Evolutionary conservation across 768 basidiomycete genomes (phyloP).

Genomic region (Saitozyma sp.): DNA sequence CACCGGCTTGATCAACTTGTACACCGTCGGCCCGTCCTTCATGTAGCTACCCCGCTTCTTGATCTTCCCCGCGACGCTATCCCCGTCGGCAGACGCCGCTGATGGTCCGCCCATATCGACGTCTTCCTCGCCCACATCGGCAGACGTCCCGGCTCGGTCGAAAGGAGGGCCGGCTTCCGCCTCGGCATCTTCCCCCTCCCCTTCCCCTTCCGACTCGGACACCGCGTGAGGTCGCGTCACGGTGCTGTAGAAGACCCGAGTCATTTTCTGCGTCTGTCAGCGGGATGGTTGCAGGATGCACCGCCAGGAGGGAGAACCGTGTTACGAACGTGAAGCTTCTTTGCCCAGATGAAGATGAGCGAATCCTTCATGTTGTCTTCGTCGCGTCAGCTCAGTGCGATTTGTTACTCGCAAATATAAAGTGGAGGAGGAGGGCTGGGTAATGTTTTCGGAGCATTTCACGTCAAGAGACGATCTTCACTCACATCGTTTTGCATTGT

Average conservation of each 20-base stretch:
- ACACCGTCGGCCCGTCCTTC: constrained; percentile 40
- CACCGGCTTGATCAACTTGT: constrained; percentile 44
- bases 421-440: too few relatives aligned
- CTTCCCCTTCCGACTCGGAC: constrained; percentile 32
- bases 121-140: constrained; percentile 15
- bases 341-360: constrained; percentile 45
- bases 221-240: constrained; percentile 17
- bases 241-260: constrained; percentile 27
- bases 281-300: neutral
- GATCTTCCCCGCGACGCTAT: neutral
- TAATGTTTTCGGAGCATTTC: constrained; percentile 1
- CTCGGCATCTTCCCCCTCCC: constrained; percentile 4
- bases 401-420: too few relatives aligned
- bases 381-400: too few relatives aligned
- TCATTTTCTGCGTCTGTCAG: constrained; percentile 35
- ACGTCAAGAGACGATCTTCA: neutral
- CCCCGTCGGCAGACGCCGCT: constrained; percentile 16
- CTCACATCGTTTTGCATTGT: constrained; percentile 52
- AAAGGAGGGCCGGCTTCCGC: neutral
- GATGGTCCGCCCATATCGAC: constrained; percentile 23
- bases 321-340: constrained; percentile 44
- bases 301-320: too few relatives aligned
- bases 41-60: constrained; percentile 39
- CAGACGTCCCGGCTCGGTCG: constrained; percentile 2
- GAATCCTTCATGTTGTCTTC: constrained; percentile 49